phyloP scores from a whole-genome alignment of 306 rosid genomes.

The Vachellia pachyceras region DNA sequence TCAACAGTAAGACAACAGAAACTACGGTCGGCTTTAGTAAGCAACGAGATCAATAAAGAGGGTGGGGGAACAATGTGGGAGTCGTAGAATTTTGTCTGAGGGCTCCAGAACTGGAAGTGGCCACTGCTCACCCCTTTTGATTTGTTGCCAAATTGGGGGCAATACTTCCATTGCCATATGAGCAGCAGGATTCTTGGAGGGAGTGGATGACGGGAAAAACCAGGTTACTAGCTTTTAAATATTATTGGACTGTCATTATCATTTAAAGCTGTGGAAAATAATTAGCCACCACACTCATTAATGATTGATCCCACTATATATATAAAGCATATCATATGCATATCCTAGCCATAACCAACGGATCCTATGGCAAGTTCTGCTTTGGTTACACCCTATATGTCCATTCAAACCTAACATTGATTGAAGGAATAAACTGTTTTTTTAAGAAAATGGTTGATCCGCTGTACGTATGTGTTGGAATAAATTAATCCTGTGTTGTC shows the following conservation, averaged over 20 bases:
- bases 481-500: not conserved
- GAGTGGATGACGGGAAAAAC: conserved; percentile 51
- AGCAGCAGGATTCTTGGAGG: conserved; percentile 51
- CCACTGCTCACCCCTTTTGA: not conserved
- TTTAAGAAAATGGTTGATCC: not conserved
- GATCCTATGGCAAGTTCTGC: conserved; percentile 41
- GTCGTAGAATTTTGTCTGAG: not conserved
- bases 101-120: not conserved
- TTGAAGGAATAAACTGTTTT: not conserved
- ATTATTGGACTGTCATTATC: conserved; percentile 43
- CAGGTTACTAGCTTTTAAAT: conserved; percentile 39
- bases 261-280: conserved; percentile 45
- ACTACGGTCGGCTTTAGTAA: not conserved
- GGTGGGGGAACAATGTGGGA: not conserved
- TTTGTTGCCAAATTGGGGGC: conserved; percentile 31
- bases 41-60: not conserved
- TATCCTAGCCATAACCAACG: no score
- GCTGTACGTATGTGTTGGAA: not conserved
- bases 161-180: conserved; percentile 34
- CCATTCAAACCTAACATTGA: conserved; percentile 28
- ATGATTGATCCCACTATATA: conserved; percentile 61
- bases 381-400: conserved; percentile 26
- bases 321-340: no score
- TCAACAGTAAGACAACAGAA: conserved; percentile 32
- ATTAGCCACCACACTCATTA: conserved; percentile 47